Percentiles rank a stretch among this genome's conserved stretches.
phyloP scores from a whole-genome alignment of 768 basidiomycete species.

The Suillus tomentosus region DNA sequence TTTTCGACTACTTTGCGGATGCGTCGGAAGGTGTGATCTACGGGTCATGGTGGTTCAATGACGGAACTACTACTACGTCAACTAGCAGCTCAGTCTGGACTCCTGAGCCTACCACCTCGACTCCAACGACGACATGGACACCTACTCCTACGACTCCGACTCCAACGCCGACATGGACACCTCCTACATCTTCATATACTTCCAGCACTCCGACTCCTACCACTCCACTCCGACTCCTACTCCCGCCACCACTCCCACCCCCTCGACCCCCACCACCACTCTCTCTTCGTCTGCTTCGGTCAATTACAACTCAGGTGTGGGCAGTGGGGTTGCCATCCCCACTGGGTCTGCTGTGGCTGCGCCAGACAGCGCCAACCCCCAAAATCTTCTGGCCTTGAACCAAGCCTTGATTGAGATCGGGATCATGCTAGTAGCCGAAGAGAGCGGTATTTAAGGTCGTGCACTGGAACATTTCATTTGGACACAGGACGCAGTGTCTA shows the following conservation, averaged over 20 bases:
- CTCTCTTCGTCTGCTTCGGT: constrained; percentile 26
- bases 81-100: constrained; percentile 21
- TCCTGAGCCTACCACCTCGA: constrained; percentile 18
- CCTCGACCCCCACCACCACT: constrained; percentile 19
- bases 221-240: constrained; percentile 22
- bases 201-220: constrained; percentile 12
- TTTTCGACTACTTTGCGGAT: constrained; percentile 64
- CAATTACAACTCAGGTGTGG: constrained; percentile 18
- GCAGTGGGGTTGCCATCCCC: constrained; percentile 30
- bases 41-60: constrained; percentile 60
- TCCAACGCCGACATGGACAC: constrained; percentile 26
- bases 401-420: constrained; percentile 40
- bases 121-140: constrained; percentile 9
- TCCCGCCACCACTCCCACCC: constrained; percentile 21
- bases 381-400: constrained; percentile 39
- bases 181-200: constrained; percentile 16
- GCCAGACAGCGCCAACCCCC: constrained; percentile 32
- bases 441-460: constrained; percentile 11
- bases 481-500: neutral
- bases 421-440: constrained; percentile 13
- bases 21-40: constrained; percentile 54
- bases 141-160: constrained; percentile 20
- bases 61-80: constrained; percentile 32
- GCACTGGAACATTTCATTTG: neutral
- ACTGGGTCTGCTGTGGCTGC: constrained; percentile 30